Evolutionary conservation across 2,329 filamentous ascomycete species (phyloP).

Genomic region (Ceratocystiopsis sp.): DNA sequence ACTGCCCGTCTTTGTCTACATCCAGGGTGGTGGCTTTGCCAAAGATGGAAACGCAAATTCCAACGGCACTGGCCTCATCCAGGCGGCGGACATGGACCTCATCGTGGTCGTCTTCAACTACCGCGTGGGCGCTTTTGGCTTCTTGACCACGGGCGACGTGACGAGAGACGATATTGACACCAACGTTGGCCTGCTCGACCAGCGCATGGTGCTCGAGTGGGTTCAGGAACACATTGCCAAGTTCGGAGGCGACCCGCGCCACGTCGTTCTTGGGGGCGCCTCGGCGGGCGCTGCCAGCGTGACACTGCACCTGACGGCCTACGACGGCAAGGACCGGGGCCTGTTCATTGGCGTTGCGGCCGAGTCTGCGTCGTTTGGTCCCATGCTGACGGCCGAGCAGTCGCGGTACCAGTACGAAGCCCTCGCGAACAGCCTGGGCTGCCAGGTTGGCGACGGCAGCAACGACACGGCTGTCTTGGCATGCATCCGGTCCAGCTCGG

Average conservation of each 20-base stretch:
- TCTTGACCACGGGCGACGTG: constrained; percentile 38
- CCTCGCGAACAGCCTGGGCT: constrained; percentile 16
- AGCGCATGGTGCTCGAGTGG: constrained; percentile 42
- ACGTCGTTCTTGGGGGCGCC: constrained; percentile 6
- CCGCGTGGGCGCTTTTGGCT: constrained; percentile 44
- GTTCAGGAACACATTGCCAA: constrained; percentile 36
- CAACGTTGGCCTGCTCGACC: constrained; percentile 41
- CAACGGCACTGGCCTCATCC: constrained; percentile 29
- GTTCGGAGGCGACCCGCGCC: constrained; percentile 10
- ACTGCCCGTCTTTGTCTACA: constrained; percentile 31
- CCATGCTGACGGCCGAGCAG: constrained; percentile 25
- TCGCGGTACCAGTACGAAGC: constrained; percentile 13
- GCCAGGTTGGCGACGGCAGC: constrained; percentile 9
- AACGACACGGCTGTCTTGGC: constrained; percentile 12
- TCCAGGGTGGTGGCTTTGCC: constrained; percentile 37
- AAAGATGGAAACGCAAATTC: constrained; percentile 25
- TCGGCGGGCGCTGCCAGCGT: constrained; percentile 8
- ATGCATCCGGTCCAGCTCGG: constrained; percentile 24
- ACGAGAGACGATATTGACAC: too few species aligned
- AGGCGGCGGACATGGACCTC: constrained; percentile 19
- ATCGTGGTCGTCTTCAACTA: constrained; percentile 45
- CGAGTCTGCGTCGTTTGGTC: constrained; percentile 32
- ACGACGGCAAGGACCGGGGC: constrained; percentile 25
- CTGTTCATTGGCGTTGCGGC: constrained; percentile 29
- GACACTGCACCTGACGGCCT: constrained; percentile 16